Evolutionary conservation across 1,284 basidiomycete species (phyloP).

Genomic region (Erythrobasidium hasegawianum): DNA sequence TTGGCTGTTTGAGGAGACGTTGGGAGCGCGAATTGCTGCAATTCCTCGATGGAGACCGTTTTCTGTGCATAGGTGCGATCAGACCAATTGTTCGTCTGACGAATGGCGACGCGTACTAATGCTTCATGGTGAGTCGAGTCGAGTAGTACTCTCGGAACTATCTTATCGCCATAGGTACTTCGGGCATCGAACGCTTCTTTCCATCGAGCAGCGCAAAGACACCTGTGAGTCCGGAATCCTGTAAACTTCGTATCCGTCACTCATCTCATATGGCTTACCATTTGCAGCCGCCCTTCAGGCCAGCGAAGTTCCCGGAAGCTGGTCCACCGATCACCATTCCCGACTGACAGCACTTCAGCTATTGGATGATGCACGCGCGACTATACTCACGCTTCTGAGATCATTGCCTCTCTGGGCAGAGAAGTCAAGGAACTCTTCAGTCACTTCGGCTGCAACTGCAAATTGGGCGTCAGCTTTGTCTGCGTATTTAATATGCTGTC

Average conservation of each 20-base stretch:
- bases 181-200: conserved; percentile 7
- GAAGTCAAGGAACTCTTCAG: conserved; percentile 4
- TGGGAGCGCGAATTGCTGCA: conserved; percentile 1
- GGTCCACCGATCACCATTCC: background rate
- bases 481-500: background rate
- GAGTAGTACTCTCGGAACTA: background rate
- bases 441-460: background rate
- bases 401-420: conserved; percentile 5
- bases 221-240: background rate
- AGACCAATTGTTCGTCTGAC: background rate
- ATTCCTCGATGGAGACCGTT: background rate
- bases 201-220: conserved; percentile 5
- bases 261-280: background rate
- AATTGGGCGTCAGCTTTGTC: background rate
- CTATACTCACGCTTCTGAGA: background rate
- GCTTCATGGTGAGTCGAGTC: conserved; percentile 1
- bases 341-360: background rate
- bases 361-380: background rate
- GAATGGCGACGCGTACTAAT: background rate
- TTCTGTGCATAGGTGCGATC: background rate
- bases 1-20: background rate
- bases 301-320: background rate
- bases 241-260: background rate
- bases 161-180: background rate
- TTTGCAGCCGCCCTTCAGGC: conserved; percentile 7